A percentile compares a stretch with the other conserved stretches of the same genome.
phyloP scores from a whole-genome alignment of 176 grass and related monocot genomes.

The Eragrostis nindensis region DNA sequence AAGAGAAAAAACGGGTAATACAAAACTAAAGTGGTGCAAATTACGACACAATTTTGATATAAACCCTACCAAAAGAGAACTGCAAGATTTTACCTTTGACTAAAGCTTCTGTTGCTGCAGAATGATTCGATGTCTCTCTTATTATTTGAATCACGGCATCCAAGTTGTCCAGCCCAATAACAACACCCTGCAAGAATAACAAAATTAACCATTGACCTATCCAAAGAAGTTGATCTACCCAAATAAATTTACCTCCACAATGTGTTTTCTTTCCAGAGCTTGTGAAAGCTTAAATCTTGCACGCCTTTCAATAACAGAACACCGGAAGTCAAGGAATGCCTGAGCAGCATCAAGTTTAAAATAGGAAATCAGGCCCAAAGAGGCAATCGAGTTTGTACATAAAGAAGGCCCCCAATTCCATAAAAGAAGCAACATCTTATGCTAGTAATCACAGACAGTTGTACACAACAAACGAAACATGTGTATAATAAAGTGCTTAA shows the following conservation, averaged over 20 bases:
- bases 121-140: slow-evolving; percentile 69
- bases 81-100: slow-evolving; percentile 55
- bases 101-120: slow-evolving; percentile 68
- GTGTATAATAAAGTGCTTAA: slow-evolving; percentile 29
- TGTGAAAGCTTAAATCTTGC: slow-evolving; percentile 96
- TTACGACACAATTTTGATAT: slow-evolving; percentile 12
- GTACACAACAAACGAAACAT: slow-evolving; percentile 11
- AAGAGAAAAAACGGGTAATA: neutral
- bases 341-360: slow-evolving; percentile 42
- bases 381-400: neutral
- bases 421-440: slow-evolving; percentile 21
- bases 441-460: slow-evolving; percentile 25
- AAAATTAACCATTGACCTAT: slow-evolving; percentile 10
- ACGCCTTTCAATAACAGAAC: slow-evolving; percentile 90
- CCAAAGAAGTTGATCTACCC: slow-evolving; percentile 30
- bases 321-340: slow-evolving; percentile 94
- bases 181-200: slow-evolving; percentile 80
- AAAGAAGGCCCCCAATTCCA: neutral
- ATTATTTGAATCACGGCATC: slow-evolving; percentile 91
- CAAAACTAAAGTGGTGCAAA: slow-evolving; percentile 4
- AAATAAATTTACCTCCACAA: slow-evolving; percentile 82
- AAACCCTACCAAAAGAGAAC: slow-evolving; percentile 20
- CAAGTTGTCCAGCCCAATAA: slow-evolving; percentile 94
- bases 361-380: neutral
- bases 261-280: slow-evolving; percentile 87